Conservation (phyloP, 2,329 filamentous ascomycete genomes). For the Pseudopyricularia cyperi region DNA sequence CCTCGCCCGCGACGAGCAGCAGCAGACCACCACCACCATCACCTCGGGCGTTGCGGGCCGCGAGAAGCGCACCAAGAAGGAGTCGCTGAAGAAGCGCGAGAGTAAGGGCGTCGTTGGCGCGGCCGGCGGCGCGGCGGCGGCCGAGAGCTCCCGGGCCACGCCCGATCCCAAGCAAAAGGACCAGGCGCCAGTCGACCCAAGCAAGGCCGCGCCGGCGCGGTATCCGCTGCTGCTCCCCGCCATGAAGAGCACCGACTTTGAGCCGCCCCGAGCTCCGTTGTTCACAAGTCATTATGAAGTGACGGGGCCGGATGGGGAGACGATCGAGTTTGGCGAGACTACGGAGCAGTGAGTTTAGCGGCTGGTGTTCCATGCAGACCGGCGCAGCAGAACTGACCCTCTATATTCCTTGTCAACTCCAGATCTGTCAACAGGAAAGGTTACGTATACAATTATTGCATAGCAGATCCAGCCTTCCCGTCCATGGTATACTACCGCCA, state of each 20-base stretch:
- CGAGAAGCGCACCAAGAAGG: constrained; percentile 49
- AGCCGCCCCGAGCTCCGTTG: constrained; percentile 41
- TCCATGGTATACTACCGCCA: constrained; percentile 82
- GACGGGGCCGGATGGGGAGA: constrained; percentile 31
- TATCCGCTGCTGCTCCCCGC: constrained; percentile 45
- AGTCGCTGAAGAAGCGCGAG: constrained; percentile 56
- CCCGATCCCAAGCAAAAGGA: constrained; percentile 40
- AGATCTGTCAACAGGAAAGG: constrained; percentile 44
- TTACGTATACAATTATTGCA: constrained; percentile 82
- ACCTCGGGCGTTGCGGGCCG: constrained; percentile 21
- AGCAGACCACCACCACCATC: no score
- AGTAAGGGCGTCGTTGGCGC: constrained; percentile 30
- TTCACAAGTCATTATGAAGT: constrained; percentile 43
- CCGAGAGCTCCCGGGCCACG: constrained; percentile 39
- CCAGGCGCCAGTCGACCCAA: constrained; percentile 16
- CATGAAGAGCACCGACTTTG: constrained; percentile 49
- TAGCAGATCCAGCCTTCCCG: constrained; percentile 77
- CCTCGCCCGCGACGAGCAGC: constrained; percentile 16
- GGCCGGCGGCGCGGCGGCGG: constrained; percentile 15
- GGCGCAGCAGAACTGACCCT: constrained; percentile 3
- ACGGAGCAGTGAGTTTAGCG: constrained; percentile 44
- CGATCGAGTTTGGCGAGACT: constrained; percentile 47
- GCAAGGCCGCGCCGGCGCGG: constrained; percentile 32
- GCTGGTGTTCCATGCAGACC: neutral
- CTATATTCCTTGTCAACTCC: constrained; percentile 25